phyloP scores from a whole-genome alignment of 441 rosid genomes.

The Erodium moschatum region DNA sequence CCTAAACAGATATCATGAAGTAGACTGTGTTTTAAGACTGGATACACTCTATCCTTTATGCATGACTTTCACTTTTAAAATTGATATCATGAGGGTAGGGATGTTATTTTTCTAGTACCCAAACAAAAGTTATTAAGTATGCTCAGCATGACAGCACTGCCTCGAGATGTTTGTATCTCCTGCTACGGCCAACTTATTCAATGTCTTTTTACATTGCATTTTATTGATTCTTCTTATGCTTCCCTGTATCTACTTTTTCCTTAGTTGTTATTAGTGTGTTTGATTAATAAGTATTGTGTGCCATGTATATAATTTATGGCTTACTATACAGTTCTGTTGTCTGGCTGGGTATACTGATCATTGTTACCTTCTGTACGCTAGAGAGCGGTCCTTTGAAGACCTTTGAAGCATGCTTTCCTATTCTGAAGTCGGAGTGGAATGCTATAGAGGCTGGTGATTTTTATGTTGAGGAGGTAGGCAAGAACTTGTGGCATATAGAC shows the following conservation, averaged over 20 bases:
- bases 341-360: not conserved
- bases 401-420: conserved; percentile 63
- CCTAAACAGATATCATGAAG: not conserved
- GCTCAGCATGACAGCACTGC: not conserved
- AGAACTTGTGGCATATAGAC: conserved; percentile 18
- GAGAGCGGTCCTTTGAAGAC: conserved; percentile 37
- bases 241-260: not conserved
- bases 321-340: not conserved
- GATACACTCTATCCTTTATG: too few relatives aligned
- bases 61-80: too few relatives aligned
- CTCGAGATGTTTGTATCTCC: not conserved
- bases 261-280: not conserved
- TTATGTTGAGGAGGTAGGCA: conserved; percentile 41
- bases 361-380: conserved; percentile 27
- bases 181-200: not conserved
- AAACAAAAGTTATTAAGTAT: not conserved
- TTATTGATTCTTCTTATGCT: not conserved
- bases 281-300: not conserved
- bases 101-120: not conserved
- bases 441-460: conserved; percentile 32
- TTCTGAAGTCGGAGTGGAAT: conserved; percentile 74
- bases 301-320: not conserved
- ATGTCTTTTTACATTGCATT: not conserved
- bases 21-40: not conserved
- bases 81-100: too few relatives aligned